These are phyloP conservation scores for Boletales sp. DNA, from an alignment of 768 basidiomycete species.

Conservation along the genomic window DNA sequence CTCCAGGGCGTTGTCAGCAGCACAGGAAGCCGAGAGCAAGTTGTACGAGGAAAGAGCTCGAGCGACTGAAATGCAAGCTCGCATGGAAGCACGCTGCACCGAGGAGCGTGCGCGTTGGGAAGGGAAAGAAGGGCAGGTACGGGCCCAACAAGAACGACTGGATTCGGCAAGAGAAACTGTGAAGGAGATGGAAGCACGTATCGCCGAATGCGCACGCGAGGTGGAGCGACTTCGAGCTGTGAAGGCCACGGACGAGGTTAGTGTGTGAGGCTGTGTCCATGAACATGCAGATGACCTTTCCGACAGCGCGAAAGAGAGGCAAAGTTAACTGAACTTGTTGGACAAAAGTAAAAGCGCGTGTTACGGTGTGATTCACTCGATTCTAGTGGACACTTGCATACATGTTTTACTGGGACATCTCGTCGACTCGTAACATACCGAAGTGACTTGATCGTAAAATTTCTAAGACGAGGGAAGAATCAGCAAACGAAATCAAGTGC, in stretches of 20 bases:
- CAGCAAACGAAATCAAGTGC: conserved; percentile 5
- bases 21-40: conserved; percentile 61
- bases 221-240: conserved; percentile 62
- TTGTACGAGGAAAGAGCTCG: conserved; percentile 61
- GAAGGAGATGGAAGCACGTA: conserved; percentile 52
- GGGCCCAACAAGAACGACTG: conserved; percentile 44
- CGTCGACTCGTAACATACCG: conserved; percentile 1
- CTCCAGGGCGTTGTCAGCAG: conserved; percentile 48
- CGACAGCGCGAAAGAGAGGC: conserved; percentile 52
- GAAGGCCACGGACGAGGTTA: conserved; percentile 64
- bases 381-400: background rate
- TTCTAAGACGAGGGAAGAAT: conserved; percentile 9
- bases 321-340: conserved; percentile 39
- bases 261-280: conserved; percentile 9
- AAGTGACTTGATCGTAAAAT: background rate
- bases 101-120: conserved; percentile 61
- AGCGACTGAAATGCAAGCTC: conserved; percentile 47
- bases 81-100: conserved; percentile 41
- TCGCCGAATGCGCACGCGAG: conserved; percentile 71
- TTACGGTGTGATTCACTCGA: background rate
- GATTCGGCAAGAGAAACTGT: conserved; percentile 52
- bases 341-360: conserved; percentile 6
- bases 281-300: conserved; percentile 2
- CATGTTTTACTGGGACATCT: background rate
- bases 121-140: conserved; percentile 45